Evolutionary conservation across 805 yeast species (phyloP), one percentile per base, ranked within the genome.

Genomic region (Saturnispora hagleri): DNA sequence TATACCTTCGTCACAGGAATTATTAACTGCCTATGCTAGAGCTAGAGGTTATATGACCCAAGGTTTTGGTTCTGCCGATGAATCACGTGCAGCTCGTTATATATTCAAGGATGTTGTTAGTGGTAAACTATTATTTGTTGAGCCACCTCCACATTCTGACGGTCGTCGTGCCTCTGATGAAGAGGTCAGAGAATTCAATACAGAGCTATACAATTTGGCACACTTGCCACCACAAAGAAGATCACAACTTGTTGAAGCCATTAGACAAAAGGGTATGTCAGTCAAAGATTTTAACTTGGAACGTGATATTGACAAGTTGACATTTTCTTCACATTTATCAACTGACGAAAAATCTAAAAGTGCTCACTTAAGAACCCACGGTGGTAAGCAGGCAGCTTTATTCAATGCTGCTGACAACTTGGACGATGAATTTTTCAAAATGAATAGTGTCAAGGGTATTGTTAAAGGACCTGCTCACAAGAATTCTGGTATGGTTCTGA

Each of bases 31-130:
- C 0, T 93, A 93, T 64, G 98, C 97, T 6, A 79, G 95, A 70
- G 93, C 97, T 3, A 81, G 99, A 70, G 99, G 99, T 61, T 93
- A 81, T 66, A 90, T 89, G 95, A 86, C 97, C 0, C 97, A 95
- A 67, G 95, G 95, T 63, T 90, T 87, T 64, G 98, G 98, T 63
- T 81, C 89, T 59, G 98, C 99, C 3, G 99, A 93, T 73, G 95
- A 89, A 66, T 82, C 95, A 43, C 79, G 99, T 68, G 96, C 99
- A 13, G 82, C 97, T 42, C 78, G 99, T 66, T 86, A 87, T 59
- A 80, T 93, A 50, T 75, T 93, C 65, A 93, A 93, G 69, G 99
- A 93, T 68, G 93, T 89, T 61, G 97, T 95, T 27, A 87, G 80
- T 66, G 99, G 98, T 57, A 90, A 89, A 66, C 72, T 93, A 52